phyloP scores from a whole-genome alignment of 768 basidiomycete genomes.

The Astraeus odoratus region DNA sequence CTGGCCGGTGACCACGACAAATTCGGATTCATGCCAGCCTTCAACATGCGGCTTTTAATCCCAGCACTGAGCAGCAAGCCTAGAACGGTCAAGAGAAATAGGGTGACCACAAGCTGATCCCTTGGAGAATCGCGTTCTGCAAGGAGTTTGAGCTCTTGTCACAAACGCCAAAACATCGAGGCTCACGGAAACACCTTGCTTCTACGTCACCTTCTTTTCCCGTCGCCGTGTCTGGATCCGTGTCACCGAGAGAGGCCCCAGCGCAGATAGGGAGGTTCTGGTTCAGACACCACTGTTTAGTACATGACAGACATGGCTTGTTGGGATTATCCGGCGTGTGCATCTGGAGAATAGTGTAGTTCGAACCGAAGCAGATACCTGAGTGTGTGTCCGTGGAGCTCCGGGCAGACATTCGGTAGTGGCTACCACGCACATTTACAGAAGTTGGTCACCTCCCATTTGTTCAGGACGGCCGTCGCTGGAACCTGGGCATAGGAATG shows the following conservation, averaged over 20 bases:
- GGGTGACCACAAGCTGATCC: constrained; percentile 87
- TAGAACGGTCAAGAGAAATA: constrained; percentile 84
- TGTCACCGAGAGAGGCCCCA: constrained; percentile 76
- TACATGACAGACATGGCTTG: constrained; percentile 90
- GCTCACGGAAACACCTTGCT: constrained; percentile 91
- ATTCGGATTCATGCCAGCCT: constrained; percentile 63
- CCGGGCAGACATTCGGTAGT: neutral
- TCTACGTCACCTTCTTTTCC: constrained; percentile 95
- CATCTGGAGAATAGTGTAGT: constrained; percentile 80
- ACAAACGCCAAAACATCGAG: constrained; percentile 25
- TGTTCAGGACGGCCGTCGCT: constrained; percentile 43
- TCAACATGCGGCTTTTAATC: constrained; percentile 74
- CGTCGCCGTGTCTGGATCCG: constrained; percentile 87
- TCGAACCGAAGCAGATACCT: constrained; percentile 90
- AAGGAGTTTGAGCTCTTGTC: constrained; percentile 18
- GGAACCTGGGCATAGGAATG: constrained; percentile 27
- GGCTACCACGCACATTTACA: constrained; percentile 64
- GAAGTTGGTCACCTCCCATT: constrained; percentile 88
- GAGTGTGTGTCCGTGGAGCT: constrained; percentile 5
- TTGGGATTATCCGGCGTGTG: constrained; percentile 75
- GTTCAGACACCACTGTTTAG: constrained; percentile 92
- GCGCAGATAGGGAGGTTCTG: constrained; percentile 82
- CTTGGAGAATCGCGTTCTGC: constrained; percentile 92
- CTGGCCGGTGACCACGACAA: constrained; percentile 56
- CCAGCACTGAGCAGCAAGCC: constrained; percentile 81